Conservation (phyloP, 768 basidiomycete genomes). For the Boletus rubescentipes region DNA sequence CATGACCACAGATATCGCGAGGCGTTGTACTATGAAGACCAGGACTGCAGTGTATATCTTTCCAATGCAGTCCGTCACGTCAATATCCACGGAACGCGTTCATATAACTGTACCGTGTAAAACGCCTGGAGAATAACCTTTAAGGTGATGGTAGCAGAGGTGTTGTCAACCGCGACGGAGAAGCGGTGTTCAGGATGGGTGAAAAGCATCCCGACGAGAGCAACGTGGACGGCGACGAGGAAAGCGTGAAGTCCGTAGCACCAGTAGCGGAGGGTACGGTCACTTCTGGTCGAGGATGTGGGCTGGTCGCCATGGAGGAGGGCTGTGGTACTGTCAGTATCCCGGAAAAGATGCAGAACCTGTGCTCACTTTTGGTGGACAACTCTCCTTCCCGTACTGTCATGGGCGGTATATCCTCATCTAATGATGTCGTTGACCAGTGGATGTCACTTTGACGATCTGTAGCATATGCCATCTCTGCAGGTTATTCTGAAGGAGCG, state of each 20-base stretch:
- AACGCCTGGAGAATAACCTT: neutral
- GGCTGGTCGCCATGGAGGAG: neutral
- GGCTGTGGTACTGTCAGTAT: neutral
- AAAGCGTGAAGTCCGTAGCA: neutral
- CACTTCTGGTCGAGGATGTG: neutral
- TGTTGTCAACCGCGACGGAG: neutral
- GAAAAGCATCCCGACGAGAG: neutral
- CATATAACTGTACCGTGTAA: neutral
- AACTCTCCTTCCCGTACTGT: conserved; percentile 22
- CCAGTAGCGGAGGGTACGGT: neutral
- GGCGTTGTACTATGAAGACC: conserved; percentile 14
- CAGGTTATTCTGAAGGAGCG: neutral
- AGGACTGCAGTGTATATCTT: conserved; percentile 21
- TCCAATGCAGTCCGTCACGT: neutral
- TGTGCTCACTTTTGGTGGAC: neutral
- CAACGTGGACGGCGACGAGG: neutral
- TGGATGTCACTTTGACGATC: neutral
- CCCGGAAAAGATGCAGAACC: neutral
- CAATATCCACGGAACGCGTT: neutral
- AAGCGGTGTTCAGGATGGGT: neutral
- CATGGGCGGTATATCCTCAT: neutral
- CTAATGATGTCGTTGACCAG: neutral
- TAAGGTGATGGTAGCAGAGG: neutral
- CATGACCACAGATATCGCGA: conserved; percentile 10
- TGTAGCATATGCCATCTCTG: neutral